A percentile compares a stretch with the other conserved stretches of the same genome.
Evolutionary conservation across 805 yeast species (phyloP).

Genomic region (Citeromyces matritensis): DNA sequence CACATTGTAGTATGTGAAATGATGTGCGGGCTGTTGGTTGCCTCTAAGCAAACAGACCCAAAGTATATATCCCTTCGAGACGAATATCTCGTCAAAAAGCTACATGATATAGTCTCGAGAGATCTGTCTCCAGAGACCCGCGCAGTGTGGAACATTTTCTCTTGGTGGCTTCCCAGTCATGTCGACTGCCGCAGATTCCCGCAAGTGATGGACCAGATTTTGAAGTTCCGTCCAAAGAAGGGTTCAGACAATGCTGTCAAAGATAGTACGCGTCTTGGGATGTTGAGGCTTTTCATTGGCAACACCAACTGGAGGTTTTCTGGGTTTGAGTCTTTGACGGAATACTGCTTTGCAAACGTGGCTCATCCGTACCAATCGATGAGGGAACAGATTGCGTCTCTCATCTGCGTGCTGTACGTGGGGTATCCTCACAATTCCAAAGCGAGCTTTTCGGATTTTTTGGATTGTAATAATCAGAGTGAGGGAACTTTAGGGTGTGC

Average conservation of each 20-base stretch:
- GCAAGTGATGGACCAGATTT: conserved; percentile 26
- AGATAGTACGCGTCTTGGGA: conserved; percentile 44
- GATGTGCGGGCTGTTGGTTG: conserved; percentile 43
- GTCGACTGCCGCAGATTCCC: conserved; percentile 57
- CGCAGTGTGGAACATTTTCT: conserved; percentile 60
- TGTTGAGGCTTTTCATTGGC: conserved; percentile 26
- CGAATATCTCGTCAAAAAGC: conserved; percentile 23
- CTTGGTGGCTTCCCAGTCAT: conserved; percentile 60
- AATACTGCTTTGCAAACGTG: conserved; percentile 29
- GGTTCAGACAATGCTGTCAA: conserved; percentile 47
- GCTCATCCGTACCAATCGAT: conserved; percentile 64
- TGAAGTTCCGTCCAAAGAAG: conserved; percentile 28
- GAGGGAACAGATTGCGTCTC: conserved; percentile 48
- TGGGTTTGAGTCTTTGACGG: conserved; percentile 24
- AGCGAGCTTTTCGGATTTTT: conserved; percentile 20
- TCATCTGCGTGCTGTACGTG: conserved; percentile 31
- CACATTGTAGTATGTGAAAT: conserved; percentile 69
- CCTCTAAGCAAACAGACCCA: conserved; percentile 24
- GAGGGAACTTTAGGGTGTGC: conserved; percentile 18
- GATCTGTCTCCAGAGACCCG: conserved; percentile 64
- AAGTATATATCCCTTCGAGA: conserved; percentile 24
- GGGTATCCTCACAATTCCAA: conserved; percentile 26
- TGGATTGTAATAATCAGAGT: conserved; percentile 17
- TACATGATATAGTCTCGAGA: conserved; percentile 28
- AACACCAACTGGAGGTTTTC: conserved; percentile 29